Conservation (phyloP, 805 yeast species). For the Kluyveromyces starmeri region DNA sequence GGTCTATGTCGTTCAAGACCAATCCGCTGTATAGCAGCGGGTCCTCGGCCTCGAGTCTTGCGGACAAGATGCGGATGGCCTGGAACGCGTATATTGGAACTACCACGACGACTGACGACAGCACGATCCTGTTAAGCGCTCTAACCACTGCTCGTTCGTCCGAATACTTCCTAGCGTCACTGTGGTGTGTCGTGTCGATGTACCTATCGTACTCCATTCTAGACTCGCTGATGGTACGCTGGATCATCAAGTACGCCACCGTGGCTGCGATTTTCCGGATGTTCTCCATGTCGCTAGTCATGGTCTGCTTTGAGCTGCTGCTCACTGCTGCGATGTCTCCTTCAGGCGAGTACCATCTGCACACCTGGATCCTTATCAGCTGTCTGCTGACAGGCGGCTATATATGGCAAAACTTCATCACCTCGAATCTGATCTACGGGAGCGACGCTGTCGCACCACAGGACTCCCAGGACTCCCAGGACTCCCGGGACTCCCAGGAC, state of each 20-base stretch:
- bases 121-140: conserved; percentile 16
- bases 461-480: too few species aligned
- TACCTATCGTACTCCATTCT: conserved; percentile 75
- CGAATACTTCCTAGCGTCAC: conserved; percentile 70
- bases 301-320: conserved; percentile 61
- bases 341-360: conserved; percentile 63
- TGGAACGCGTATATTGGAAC: conserved; percentile 20
- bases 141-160: conserved; percentile 58
- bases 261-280: conserved; percentile 84
- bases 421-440: conserved; percentile 53
- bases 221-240: conserved; percentile 84
- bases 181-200: conserved; percentile 91
- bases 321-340: conserved; percentile 61
- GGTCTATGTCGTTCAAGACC: conserved; percentile 15
- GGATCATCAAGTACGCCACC: conserved; percentile 87
- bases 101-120: conserved; percentile 19
- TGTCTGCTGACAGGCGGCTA: conserved; percentile 73
- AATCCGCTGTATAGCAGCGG: conserved; percentile 13
- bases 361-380: conserved; percentile 87
- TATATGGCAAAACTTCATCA: conserved; percentile 80
- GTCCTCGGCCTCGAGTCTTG: conserved; percentile 9
- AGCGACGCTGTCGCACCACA: conserved; percentile 10
- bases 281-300: conserved; percentile 68
- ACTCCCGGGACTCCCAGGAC: too few species aligned
- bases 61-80: conserved; percentile 14